Conservation (phyloP, 257 asterid species). For the Mentha longifolia region DNA sequence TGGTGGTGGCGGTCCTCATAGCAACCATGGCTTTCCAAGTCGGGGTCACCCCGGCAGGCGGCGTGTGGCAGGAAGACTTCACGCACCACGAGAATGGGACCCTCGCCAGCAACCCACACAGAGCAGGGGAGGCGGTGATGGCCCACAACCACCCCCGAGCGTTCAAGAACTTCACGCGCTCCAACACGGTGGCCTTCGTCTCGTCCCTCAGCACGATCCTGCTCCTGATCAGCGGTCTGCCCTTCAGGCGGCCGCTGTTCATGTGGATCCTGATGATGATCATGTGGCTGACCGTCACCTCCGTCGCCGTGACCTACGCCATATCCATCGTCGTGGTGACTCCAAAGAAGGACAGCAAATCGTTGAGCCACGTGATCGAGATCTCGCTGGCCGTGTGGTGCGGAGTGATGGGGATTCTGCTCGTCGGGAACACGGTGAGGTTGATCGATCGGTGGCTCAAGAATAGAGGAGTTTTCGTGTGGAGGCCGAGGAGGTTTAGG, state of each 20-base stretch:
- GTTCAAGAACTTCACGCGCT: conserved; percentile 35
- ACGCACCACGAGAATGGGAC: too few relatives aligned
- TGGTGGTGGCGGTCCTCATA: too few relatives aligned
- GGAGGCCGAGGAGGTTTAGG: conserved; percentile 24
- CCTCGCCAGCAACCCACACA: too few relatives aligned
- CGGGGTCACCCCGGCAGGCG: too few relatives aligned
- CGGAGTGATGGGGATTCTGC: conserved; percentile 45
- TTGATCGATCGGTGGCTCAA: conserved; percentile 42
- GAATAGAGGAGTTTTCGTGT: conserved; percentile 24
- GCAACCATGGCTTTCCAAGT: too few relatives aligned
- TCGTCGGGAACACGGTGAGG: conserved; percentile 48
- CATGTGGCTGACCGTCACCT: conserved; percentile 59
- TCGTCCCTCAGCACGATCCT: conserved; percentile 59
- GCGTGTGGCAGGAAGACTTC: too few relatives aligned
- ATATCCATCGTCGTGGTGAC: conserved; percentile 41
- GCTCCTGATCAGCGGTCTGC: conserved; percentile 61
- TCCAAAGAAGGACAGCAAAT: conserved; percentile 32
- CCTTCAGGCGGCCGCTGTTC: conserved; percentile 41
- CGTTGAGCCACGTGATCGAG: conserved; percentile 34
- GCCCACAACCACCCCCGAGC: too few relatives aligned
- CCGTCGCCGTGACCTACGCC: conserved; percentile 48
- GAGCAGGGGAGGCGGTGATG: too few relatives aligned
- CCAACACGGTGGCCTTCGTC: conserved; percentile 54
- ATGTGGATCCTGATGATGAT: conserved; percentile 59
- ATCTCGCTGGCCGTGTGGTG: conserved; percentile 43